These are phyloP conservation scores for Volvariella surrecta DNA, from an alignment of 1,284 basidiomycete genomes.

Conservation along the genomic window DNA sequence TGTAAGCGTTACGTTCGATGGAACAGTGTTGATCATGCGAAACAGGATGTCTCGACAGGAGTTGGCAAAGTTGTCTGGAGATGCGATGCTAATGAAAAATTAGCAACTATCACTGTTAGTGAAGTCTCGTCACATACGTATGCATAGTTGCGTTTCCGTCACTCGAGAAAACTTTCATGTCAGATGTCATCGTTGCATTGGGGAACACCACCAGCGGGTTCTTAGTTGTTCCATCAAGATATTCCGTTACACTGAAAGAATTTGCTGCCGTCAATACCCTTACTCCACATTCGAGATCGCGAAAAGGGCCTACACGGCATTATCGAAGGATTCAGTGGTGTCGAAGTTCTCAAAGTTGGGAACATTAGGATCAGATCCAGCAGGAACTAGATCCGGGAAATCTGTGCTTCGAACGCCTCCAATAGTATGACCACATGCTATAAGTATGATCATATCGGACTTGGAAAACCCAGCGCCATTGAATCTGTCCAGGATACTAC, in stretches of 20 bases:
- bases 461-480: conserved; percentile 27
- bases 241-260: conserved; percentile 25
- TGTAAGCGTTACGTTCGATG: conserved; percentile 19
- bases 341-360: conserved; percentile 22
- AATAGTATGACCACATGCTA: conserved; percentile 33
- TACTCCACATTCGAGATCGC: not conserved
- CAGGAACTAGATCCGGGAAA: conserved; percentile 27
- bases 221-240: conserved; percentile 25
- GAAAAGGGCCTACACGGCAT: conserved; percentile 19
- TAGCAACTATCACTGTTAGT: too few relatives aligned
- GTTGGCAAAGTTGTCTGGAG: conserved; percentile 15
- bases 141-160: conserved; percentile 29
- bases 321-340: conserved; percentile 22
- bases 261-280: not conserved
- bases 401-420: conserved; percentile 29
- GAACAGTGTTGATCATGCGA: conserved; percentile 26
- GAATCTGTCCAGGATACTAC: conserved; percentile 24
- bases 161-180: conserved; percentile 26
- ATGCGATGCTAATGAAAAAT: conserved; percentile 4
- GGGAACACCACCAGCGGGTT: conserved; percentile 25
- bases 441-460: conserved; percentile 32
- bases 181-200: conserved; percentile 27
- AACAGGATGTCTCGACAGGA: conserved; percentile 20
- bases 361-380: conserved; percentile 14
- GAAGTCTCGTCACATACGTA: too few relatives aligned